phyloP scores from a whole-genome alignment of 1,139 yeast genomes.

The Diutina scorzettiae region DNA sequence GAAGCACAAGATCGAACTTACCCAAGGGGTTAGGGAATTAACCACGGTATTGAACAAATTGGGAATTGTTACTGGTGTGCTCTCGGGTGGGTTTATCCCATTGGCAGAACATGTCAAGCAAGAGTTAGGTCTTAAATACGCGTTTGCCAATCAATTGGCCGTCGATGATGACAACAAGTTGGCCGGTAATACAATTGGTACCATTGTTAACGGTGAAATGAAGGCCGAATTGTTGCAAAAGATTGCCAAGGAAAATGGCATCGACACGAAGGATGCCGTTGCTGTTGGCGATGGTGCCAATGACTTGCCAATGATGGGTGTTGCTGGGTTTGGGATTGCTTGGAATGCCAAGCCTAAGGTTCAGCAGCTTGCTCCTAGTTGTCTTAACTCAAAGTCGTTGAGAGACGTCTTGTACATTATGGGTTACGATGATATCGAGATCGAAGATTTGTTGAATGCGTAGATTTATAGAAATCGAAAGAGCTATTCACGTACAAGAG shows the following conservation, averaged over 20 bases:
- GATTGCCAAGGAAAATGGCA: conserved; percentile 51
- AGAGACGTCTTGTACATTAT: conserved; percentile 68
- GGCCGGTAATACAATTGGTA: conserved; percentile 52
- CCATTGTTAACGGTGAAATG: conserved; percentile 72
- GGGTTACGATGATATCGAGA: conserved; percentile 60
- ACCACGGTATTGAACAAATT: conserved; percentile 46
- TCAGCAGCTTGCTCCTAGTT: conserved; percentile 68
- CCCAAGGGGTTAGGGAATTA: conserved; percentile 74
- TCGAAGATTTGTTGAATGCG: conserved; percentile 13
- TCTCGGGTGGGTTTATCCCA: conserved; percentile 92
- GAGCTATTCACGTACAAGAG: not conserved
- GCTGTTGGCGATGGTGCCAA: conserved; percentile 99
- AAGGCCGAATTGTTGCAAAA: conserved; percentile 65
- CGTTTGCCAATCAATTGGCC: conserved; percentile 70
- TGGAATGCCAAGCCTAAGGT: conserved; percentile 97
- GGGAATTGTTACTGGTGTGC: conserved; percentile 70
- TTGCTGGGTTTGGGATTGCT: conserved; percentile 90
- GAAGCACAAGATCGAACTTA: conserved; percentile 54
- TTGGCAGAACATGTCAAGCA: conserved; percentile 67
- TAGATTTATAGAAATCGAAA: not conserved
- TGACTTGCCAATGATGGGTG: conserved; percentile 85
- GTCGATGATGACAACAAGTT: conserved; percentile 32
- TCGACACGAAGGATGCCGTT: conserved; percentile 46
- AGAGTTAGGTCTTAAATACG: conserved; percentile 67
- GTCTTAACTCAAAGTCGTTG: conserved; percentile 61